Conservation (phyloP, 768 basidiomycete species). For the Boletus sp. region DNA sequence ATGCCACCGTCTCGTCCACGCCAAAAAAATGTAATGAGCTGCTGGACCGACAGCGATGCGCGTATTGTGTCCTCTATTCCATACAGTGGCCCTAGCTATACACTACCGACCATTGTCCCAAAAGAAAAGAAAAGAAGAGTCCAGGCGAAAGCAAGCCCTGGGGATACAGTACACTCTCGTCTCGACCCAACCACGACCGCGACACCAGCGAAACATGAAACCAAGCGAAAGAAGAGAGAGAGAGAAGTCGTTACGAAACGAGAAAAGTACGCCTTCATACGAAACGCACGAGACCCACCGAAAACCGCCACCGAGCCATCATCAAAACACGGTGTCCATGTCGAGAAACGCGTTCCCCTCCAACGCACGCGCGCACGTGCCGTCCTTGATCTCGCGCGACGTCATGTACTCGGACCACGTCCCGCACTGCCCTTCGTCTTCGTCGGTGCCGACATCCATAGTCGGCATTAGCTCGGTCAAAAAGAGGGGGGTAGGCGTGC, state of each 20-base stretch:
- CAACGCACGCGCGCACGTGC: not conserved
- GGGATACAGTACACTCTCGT: too few relatives aligned
- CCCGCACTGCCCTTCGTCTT: not conserved
- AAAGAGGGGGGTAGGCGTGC: not conserved
- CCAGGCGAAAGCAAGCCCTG: too few relatives aligned
- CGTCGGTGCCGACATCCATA: too few relatives aligned
- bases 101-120: not conserved
- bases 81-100: not conserved
- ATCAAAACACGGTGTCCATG: not conserved
- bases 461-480: not conserved
- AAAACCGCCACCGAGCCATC: slow-evolving; percentile 25
- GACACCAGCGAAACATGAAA: not conserved
- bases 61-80: not conserved
- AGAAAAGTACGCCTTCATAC: too few relatives aligned
- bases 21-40: too few relatives aligned
- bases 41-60: too few relatives aligned
- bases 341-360: too few relatives aligned
- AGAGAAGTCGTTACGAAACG: too few relatives aligned
- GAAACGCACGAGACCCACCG: too few relatives aligned
- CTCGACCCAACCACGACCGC: too few relatives aligned
- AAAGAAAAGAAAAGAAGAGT: not conserved
- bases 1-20: too few relatives aligned
- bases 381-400: not conserved
- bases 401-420: not conserved
- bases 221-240: not conserved